Evolutionary conservation across 805 yeast species (phyloP), one percentile per base, ranked within the genome.

Genomic region (Danielozyma ontarioensis): DNA sequence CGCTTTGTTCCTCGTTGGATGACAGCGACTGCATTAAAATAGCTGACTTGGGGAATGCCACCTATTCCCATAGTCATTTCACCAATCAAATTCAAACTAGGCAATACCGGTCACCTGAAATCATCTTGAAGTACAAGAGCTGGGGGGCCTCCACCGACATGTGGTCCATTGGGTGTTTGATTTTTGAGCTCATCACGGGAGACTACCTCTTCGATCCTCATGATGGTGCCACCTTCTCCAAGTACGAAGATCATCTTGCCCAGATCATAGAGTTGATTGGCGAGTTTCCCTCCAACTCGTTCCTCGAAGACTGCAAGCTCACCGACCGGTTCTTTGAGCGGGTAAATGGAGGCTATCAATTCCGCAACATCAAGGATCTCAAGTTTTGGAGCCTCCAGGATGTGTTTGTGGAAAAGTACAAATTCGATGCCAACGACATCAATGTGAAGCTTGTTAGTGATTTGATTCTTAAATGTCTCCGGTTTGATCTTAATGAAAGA

Each of bases 31-130:
- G n/a, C n/a, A 75, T 79, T 24, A 90, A 90, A 56, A 81, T 93
- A 41, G 97, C 96, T 2, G 98, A 90, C 57, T 68, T 88, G 37
- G 97, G 97, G 25, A 88, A 89, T 53, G 94, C 95, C 1, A 86
- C 96, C 44, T 85, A 86, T 79, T 68, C 73, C 4, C 72, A 77
- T 50, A 75, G 75, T 32, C 96, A 88, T 54, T 86, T 83, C 58
- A 84, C 96, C 4, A 78, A 86, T 55, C 89, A 86, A 42, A 85
- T 88, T 40, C 96, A 88, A 59, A 88, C 97, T 1, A 70, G 97
- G 29, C 96, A 88, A 55, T 88, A 88, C 57, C 70, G 98, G 28
- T 76, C 96, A 0, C 97, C 97, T 1, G 98, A 90, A 93, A 44
- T 44, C 37, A 42, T 44, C 11, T 46, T 59, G 35, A 53, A 51